phyloP scores from a whole-genome alignment of 2,329 filamentous ascomycete genomes.

The Pseudogymnoascus sp. region DNA sequence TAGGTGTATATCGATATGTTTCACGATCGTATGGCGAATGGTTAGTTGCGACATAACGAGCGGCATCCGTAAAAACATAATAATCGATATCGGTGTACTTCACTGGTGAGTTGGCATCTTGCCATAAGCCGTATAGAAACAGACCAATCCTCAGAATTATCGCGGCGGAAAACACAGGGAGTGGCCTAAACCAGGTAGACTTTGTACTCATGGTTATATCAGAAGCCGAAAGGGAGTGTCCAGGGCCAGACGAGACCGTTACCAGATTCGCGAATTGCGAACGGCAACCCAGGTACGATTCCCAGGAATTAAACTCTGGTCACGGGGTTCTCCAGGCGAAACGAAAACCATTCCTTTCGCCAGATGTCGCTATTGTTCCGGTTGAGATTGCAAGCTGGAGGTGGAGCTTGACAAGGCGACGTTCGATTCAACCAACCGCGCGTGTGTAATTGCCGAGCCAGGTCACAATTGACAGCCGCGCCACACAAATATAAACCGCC shows the following conservation, averaged over 20 bases:
- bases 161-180: conserved; percentile 48
- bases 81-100: conserved; percentile 99
- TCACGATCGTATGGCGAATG: conserved; percentile 77
- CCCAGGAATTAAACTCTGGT: background rate
- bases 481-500: background rate
- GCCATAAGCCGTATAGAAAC: conserved; percentile 81
- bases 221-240: background rate
- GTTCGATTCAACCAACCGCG: background rate
- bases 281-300: background rate
- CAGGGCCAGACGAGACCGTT: background rate
- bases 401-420: background rate
- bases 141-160: conserved; percentile 63
- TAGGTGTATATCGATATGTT: conserved; percentile 93
- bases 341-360: background rate
- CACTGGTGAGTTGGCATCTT: conserved; percentile 83
- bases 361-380: background rate
- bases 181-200: conserved; percentile 22
- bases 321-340: background rate
- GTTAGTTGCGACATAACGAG: conserved; percentile 62
- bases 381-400: background rate
- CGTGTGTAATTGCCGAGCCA: background rate
- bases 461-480: background rate
- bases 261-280: background rate
- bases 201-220: background rate
- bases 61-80: conserved; percentile 92